A percentile compares a stretch with the other conserved stretches of the same genome.
These are phyloP conservation scores for Cryphonectria parasitica DNA, from an alignment of 2,329 filamentous ascomycete species.

Conservation along the genomic window DNA sequence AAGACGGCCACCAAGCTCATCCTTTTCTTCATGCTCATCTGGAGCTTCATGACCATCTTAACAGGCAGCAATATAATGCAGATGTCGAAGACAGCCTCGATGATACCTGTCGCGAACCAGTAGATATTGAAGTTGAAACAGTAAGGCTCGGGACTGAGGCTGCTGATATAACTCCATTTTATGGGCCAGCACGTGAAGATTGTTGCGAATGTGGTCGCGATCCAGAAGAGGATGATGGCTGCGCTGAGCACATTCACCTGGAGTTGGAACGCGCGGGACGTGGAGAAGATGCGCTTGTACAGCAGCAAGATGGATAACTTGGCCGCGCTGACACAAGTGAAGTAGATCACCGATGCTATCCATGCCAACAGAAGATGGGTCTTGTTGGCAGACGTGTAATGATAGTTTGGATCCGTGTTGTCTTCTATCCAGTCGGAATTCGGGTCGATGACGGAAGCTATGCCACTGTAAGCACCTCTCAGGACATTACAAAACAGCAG, in stretches of 20 bases:
- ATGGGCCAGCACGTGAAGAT: conserved; percentile 35
- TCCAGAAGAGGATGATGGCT: conserved; percentile 33
- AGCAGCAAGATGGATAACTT: conserved; percentile 40
- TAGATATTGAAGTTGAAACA: conserved; percentile 36
- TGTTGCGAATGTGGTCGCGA: conserved; percentile 29
- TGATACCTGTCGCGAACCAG: conserved; percentile 26
- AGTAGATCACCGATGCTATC: conserved; percentile 37
- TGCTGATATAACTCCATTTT: conserved; percentile 31
- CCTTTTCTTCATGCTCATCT: conserved; percentile 15
- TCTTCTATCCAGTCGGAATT: conserved; percentile 20
- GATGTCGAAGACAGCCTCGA: conserved; percentile 19
- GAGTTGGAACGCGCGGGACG: conserved; percentile 33
- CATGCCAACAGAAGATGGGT: conserved; percentile 30
- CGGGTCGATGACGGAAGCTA: conserved; percentile 16
- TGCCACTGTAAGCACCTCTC: neutral
- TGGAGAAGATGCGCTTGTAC: conserved; percentile 39
- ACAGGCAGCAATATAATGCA: conserved; percentile 16
- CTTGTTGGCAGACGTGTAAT: conserved; percentile 24
- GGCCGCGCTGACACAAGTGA: conserved; percentile 35
- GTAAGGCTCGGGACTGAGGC: conserved; percentile 30
- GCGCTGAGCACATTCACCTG: conserved; percentile 30
- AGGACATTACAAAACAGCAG: neutral
- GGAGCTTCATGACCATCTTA: conserved; percentile 9
- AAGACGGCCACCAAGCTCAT: conserved; percentile 3
- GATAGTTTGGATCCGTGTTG: conserved; percentile 19